Conservation (phyloP, 1,139 yeast genomes). For the Suhomyces bribrorum region DNA sequence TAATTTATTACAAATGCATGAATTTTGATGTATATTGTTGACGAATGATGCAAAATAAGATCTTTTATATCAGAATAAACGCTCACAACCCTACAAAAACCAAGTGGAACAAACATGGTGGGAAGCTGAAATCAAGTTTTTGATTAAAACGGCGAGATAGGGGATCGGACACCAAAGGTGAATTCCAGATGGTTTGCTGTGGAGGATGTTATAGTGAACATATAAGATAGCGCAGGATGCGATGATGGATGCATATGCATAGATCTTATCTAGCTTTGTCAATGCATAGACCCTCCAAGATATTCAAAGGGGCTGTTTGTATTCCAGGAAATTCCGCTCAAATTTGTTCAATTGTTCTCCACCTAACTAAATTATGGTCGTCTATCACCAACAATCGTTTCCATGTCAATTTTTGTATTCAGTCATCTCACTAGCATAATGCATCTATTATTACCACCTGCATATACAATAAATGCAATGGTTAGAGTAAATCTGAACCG, state of each 20-base stretch:
- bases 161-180: background rate
- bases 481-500: background rate
- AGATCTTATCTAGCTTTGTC: background rate
- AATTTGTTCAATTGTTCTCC: background rate
- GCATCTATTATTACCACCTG: conserved; percentile 5
- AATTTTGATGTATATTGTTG: conserved; percentile 9
- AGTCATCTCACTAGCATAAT: conserved; percentile 1
- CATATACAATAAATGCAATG: conserved; percentile 5
- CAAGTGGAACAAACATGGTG: no score
- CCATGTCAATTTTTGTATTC: conserved; percentile 7
- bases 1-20: background rate
- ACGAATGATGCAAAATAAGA: conserved; percentile 1
- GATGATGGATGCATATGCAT: background rate
- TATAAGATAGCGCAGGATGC: background rate
- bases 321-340: background rate
- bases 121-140: background rate
- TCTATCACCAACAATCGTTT: conserved; percentile 4
- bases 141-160: background rate
- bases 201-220: no score
- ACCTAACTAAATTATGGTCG: background rate
- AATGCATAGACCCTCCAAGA: background rate
- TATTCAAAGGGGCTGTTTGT: background rate
- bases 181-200: no score
- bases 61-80: background rate
- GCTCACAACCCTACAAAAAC: conserved; percentile 1